Base-by-base conservation (phyloP, 192 early-diverging fungal genomes). In the Backusella liffmaniae region DNA sequence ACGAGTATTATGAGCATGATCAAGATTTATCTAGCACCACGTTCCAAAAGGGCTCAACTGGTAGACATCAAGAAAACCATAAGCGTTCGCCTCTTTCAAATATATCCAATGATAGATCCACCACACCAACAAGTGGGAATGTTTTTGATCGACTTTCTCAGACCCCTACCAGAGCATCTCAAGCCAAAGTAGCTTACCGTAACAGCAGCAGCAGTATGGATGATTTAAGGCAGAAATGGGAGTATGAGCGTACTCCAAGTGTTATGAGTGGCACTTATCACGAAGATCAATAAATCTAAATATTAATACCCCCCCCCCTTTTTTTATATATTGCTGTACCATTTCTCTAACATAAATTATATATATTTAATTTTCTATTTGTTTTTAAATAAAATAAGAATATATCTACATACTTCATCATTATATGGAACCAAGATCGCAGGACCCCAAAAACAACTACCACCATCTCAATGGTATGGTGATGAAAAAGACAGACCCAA, bases 101-200 rank as follows among this genome's bases (percentile, higher is more conserved):
- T 32, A 16, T 1, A 30, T 71, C 42, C 6, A 49, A 42, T 4
- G 70, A 71, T 23, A 30, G 70, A 71, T 36, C 70, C 29, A 15
- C 23, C 26, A 71, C 77, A 8, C 71, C 79, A 16, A 67, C 72
- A 13, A 42, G 70, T 26, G 56, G 59, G 12, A 81, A 77, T 39
- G 80, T 81, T 5, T 81, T 81, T 81, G 80, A 77, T 29, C 80
- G 80, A 16, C 36, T 81, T 18, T 59, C 80, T 41, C 80, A 81
- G 42, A 77, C 76, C 0, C 76, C 76, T 6, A 81, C 80, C 3
- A 68, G 76, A 66, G 72, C 80, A 23, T 81, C 80, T 36, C 76
- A 73, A 30, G 80, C 80, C 2, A 81, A 81, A 44, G 72, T 81
- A 73, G 66, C 76, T 23, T 70, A 81, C 41, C 80, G 80, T 1